Conservation (phyloP, 352 stramenopile species). For the Paralagenidium karlingii region DNA sequence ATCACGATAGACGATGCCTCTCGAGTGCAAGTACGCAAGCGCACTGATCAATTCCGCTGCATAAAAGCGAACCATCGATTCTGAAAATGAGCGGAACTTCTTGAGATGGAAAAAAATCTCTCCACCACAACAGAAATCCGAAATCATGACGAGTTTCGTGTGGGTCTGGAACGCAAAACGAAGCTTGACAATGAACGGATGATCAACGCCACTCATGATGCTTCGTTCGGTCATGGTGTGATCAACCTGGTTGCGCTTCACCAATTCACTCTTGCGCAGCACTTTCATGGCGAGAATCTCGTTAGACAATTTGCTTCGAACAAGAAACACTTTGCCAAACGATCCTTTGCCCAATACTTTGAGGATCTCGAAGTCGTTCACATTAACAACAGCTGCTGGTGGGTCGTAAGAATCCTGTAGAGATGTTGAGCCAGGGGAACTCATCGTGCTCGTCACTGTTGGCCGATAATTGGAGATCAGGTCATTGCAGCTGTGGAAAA, state of each 20-base stretch:
- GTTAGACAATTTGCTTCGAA: conserved; percentile 63
- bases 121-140: conserved; percentile 81
- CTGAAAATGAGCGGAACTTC: conserved; percentile 83
- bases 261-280: conserved; percentile 74
- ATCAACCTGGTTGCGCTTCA: conserved; percentile 79
- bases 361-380: conserved; percentile 93
- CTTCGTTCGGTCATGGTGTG: conserved; percentile 83
- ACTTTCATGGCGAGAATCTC: conserved; percentile 85
- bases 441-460: background rate
- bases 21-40: conserved; percentile 81
- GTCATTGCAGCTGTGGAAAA: no score
- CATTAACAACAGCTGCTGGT: conserved; percentile 15
- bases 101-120: conserved; percentile 90
- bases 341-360: conserved; percentile 96
- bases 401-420: background rate
- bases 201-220: conserved; percentile 85
- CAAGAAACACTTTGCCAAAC: conserved; percentile 97
- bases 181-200: conserved; percentile 96
- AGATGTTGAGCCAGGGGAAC: background rate
- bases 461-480: background rate
- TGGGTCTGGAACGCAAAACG: conserved; percentile 87
- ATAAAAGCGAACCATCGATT: conserved; percentile 87
- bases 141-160: conserved; percentile 87
- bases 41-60: conserved; percentile 87
- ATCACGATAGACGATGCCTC: conserved; percentile 89